These are phyloP conservation scores for Ophiostoma perfectum DNA, from an alignment of 2,329 filamentous ascomycete species.

Conservation along the genomic window DNA sequence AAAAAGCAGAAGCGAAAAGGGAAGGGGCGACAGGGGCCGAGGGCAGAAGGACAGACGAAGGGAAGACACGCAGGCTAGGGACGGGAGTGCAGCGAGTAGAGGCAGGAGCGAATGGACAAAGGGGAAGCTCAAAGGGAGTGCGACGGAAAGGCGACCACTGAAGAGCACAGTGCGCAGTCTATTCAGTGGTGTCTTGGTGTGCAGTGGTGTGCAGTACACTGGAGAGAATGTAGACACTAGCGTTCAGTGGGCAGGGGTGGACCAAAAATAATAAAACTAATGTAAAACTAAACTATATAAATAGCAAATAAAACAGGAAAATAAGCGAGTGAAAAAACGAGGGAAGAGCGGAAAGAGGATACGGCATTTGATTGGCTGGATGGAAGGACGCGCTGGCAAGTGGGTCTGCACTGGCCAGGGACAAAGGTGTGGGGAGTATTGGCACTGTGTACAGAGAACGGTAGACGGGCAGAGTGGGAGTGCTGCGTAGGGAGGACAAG, in stretches of 20 bases:
- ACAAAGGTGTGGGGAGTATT: neutral
- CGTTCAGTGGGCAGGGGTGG: neutral
- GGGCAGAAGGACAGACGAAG: neutral
- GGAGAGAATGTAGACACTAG: neutral
- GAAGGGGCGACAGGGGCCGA: constrained; percentile 11
- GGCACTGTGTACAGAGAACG: neutral
- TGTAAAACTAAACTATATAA: neutral
- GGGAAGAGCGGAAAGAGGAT: neutral
- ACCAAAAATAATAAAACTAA: neutral
- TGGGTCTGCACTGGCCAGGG: neutral
- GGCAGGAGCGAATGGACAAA: neutral
- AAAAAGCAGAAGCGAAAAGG: neutral
- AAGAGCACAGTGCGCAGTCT: neutral
- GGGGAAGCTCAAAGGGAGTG: neutral
- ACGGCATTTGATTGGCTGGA: neutral
- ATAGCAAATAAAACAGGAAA: neutral
- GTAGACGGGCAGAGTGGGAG: neutral
- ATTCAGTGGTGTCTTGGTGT: neutral
- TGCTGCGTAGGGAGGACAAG: neutral
- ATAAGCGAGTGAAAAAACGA: neutral
- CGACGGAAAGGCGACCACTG: constrained; percentile 3
- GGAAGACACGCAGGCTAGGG: neutral
- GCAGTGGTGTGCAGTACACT: neutral
- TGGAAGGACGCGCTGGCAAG: constrained; percentile 6
- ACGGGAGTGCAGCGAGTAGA: neutral